Conservation (phyloP, 2,329 filamentous ascomycete genomes). For the Aspergillus japonicus region DNA sequence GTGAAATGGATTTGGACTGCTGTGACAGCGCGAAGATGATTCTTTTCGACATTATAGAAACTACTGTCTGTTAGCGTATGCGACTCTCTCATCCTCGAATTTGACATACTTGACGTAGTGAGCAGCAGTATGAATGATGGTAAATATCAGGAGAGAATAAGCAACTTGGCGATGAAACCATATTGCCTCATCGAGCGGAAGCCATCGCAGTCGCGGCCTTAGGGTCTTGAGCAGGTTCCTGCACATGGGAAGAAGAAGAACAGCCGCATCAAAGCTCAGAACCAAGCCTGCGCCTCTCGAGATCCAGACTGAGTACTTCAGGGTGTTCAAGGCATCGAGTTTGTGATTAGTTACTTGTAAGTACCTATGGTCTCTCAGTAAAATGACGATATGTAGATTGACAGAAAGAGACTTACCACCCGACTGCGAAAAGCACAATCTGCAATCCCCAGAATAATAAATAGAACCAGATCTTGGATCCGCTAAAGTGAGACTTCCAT, state of each 20-base stretch:
- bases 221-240: constrained; percentile 81
- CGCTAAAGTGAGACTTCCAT: constrained; percentile 60
- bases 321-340: constrained; percentile 73
- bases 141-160: constrained; percentile 83
- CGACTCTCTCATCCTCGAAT: no score
- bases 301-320: constrained; percentile 90
- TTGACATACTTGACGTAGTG: constrained; percentile 88
- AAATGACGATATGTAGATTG: background rate
- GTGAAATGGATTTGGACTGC: constrained; percentile 91
- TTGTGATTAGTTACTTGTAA: constrained; percentile 69
- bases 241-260: constrained; percentile 94
- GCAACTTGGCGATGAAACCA: constrained; percentile 97
- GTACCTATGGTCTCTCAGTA: constrained; percentile 58
- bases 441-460: constrained; percentile 78
- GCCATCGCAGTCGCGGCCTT: constrained; percentile 79
- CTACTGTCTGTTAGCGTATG: constrained; percentile 46
- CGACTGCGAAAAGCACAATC: constrained; percentile 73
- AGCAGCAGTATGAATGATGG: constrained; percentile 68
- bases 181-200: constrained; percentile 92
- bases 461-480: constrained; percentile 74
- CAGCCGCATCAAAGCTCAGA: constrained; percentile 76
- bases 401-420: constrained; percentile 65
- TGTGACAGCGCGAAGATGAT: constrained; percentile 73
- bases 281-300: constrained; percentile 89
- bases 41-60: constrained; percentile 92